These are phyloP conservation scores for Drosera capensis DNA, from an alignment of 148 eudicot species.

Conservation along the genomic window DNA sequence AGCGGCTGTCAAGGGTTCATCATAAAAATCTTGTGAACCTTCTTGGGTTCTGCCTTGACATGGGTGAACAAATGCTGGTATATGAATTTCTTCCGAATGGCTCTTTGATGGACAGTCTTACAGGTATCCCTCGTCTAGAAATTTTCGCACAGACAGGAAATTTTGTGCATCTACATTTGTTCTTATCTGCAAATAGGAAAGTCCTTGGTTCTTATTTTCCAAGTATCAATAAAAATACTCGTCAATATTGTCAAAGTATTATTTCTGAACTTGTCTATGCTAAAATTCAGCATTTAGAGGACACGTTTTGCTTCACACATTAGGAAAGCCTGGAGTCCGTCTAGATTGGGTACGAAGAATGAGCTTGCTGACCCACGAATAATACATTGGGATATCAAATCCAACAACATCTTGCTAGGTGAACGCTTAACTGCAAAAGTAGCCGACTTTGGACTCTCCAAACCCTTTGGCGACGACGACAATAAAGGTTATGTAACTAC, in stretches of 20 bases:
- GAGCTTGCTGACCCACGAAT: slow-evolving; percentile 67
- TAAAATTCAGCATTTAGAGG: no score
- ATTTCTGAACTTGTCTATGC: no score
- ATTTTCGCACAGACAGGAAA: background rate
- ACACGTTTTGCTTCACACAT: background rate
- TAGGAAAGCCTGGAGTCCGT: slow-evolving; percentile 41
- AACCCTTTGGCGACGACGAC: slow-evolving; percentile 26
- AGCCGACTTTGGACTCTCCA: slow-evolving; percentile 62
- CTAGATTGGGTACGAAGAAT: slow-evolving; percentile 52
- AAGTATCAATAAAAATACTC: no score
- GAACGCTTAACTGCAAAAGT: slow-evolving; percentile 49
- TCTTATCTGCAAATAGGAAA: background rate
- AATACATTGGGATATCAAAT: slow-evolving; percentile 52
- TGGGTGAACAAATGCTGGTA: slow-evolving; percentile 70
- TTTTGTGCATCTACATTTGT: background rate
- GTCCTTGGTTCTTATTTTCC: no score
- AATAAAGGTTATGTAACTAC: slow-evolving; percentile 46
- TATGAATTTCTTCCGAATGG: slow-evolving; percentile 81
- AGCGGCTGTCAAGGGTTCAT: slow-evolving; percentile 85
- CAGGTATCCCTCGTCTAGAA: slow-evolving; percentile 29
- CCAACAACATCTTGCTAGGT: slow-evolving; percentile 42
- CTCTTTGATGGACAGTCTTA: slow-evolving; percentile 53
- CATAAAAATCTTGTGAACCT: slow-evolving; percentile 82
- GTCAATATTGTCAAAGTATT: no score
- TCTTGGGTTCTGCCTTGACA: slow-evolving; percentile 69